These are phyloP conservation scores for Ensete ventricosum DNA, from an alignment of 176 grass and related monocot species.

Conservation along the genomic window DNA sequence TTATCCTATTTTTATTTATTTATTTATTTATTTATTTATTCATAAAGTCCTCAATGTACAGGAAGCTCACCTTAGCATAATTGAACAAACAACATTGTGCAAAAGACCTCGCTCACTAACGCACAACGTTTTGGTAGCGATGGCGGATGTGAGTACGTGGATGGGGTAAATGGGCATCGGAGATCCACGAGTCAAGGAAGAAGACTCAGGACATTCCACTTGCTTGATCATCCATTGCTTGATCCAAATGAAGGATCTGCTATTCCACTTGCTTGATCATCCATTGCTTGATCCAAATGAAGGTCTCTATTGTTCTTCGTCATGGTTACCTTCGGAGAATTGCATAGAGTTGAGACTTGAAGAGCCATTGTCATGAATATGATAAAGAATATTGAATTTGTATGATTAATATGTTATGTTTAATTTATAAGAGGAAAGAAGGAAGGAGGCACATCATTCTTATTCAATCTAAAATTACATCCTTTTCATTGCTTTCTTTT, in stretches of 20 bases:
- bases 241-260: conserved; percentile 25
- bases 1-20: too few relatives aligned
- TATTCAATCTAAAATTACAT: too few relatives aligned
- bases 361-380: background rate
- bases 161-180: conserved; percentile 97
- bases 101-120: too few relatives aligned
- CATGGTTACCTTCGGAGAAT: conserved; percentile 8
- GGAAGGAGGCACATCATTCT: too few relatives aligned
- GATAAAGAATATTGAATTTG: too few relatives aligned
- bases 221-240: conserved; percentile 22
- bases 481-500: too few relatives aligned
- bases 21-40: too few relatives aligned
- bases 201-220: conserved; percentile 34
- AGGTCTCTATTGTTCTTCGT: conserved; percentile 18
- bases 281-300: background rate
- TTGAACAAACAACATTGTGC: background rate
- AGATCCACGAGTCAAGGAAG: conserved; percentile 84
- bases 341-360: background rate
- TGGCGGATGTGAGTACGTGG: conserved; percentile 64
- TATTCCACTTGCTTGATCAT: conserved; percentile 51
- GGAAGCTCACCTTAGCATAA: too few relatives aligned
- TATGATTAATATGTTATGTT: too few relatives aligned
- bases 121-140: too few relatives aligned
- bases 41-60: too few relatives aligned
- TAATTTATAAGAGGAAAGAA: too few relatives aligned